Base-by-base conservation (phyloP, 2,329 filamentous ascomycete species). In the Cytospora mali region DNA sequence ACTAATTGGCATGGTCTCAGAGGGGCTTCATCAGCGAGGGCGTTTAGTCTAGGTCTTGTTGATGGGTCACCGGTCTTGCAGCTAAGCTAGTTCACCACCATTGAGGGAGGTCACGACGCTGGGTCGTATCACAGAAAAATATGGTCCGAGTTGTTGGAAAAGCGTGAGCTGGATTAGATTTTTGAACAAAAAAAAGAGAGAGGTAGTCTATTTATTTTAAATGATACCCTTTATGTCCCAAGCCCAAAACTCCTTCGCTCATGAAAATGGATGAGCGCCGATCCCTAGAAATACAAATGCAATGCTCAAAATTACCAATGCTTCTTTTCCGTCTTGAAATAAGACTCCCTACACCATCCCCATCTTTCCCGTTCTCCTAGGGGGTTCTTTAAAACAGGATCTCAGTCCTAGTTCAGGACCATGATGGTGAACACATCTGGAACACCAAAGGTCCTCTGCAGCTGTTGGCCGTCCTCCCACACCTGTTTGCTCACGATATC, bases 391-490 rank as follows among this genome's bases (percentile, higher is more conserved):
- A 21, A 9, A 3, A 6, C 18, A 7, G 6, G 18, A n/a, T 13
- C n/a, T 46, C 11, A 4, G n/a, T 1, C 48, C 58, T 69, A 77
- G 66, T 77, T 77, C 55, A 77, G 31, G 1, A 72, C 68, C 71
- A 77, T 72, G 58, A 77, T 75, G 13, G 70, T 72, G 60, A 77
- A 75, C 0, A 75, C 75, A 68, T 74, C 72, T 1, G 74, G 75
- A 61, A 75, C 50, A 1, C 75, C 75, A 68, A 76, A 76, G 42
- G 75, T 74, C 62, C 73, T 70, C 52, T 72, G 71, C 14, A 70
- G 70, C 35, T 62, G 64, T 35, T 73, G 67, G 64, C 56, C 61
- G 27, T 73, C 69, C 31, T 70, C 58, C 28, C 28, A 54, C 50
- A 54, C 27, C 50, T 60, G 50, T 50, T 54, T 60, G 21, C n/a